Evolutionary conservation across 345 rosid species (phyloP), one percentile per base, ranked within the genome.

Genomic region (Clausena lansium): DNA sequence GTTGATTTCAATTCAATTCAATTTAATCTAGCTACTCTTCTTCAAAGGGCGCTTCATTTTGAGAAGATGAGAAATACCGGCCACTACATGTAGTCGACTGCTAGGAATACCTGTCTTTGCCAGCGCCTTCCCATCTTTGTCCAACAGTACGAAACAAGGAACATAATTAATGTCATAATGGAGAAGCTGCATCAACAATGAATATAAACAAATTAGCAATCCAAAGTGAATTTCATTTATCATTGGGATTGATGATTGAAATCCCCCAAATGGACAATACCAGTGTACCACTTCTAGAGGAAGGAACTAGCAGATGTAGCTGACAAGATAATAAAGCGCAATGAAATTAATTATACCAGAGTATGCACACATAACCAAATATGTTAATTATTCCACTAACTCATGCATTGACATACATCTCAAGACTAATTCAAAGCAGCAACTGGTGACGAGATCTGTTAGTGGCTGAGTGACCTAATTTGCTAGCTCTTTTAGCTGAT

Each of bases 81-180:
- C 99, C 36, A 94, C 88, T 62, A 92, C 98, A 83, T 94, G 99
- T 25, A 88, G 84, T 67, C 97, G 89, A 78, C 95, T 95, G 84
- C 84, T 88, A 5, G 98, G 99, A 74, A 93, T 79, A 62, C 99
- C 98, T 0, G 97, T 92, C 71, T 92, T 95, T 30, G 94, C 97
- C 75, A 95, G 79, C 9, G 98, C 97, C 64, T 76, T 86, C 76
- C 98, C 97, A 19, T 90, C 81, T 77, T 89, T 89, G 80, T 95
- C 99, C 95, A 95, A 79, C 81, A 94, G 67, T 75, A 92, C 95
- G 84, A 91, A 95, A 88, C 99, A 93, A 79, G 99, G 98, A 66
- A 93, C 97, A 28, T 93, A 93, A 81, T 81, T 89, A 78, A 93
- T 86, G 82, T 92, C 98, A 82, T 95, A 95, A 67, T 89, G 95